These are phyloP conservation scores for Solanum chiquidenum DNA, from an alignment of 257 asterid species.

Conservation along the genomic window DNA sequence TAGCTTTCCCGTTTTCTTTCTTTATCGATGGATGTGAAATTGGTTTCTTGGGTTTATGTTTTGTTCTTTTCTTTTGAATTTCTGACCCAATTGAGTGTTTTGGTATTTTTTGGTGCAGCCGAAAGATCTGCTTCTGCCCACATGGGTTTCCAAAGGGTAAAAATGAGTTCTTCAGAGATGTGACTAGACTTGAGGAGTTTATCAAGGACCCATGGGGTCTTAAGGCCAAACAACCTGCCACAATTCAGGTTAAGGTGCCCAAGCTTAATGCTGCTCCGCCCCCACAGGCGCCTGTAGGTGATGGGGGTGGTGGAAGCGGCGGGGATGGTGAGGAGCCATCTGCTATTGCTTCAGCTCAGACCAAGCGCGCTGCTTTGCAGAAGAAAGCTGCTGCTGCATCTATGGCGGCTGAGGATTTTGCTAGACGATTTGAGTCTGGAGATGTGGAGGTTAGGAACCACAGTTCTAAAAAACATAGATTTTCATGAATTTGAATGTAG, in stretches of 20 bases:
- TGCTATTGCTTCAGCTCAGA: slow-evolving; percentile 55
- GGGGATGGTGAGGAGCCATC: slow-evolving; percentile 48
- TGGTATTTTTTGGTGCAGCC: slow-evolving; percentile 44
- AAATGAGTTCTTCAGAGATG: slow-evolving; percentile 54
- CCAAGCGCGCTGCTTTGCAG: slow-evolving; percentile 78
- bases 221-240: slow-evolving; percentile 55
- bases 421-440: slow-evolving; percentile 79
- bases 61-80: not conserved
- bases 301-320: slow-evolving; percentile 8
- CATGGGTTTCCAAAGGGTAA: slow-evolving; percentile 69
- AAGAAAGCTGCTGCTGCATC: slow-evolving; percentile 86
- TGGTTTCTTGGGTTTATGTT: not conserved
- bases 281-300: not conserved
- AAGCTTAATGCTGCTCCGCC: slow-evolving; percentile 44
- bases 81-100: slow-evolving; percentile 17
- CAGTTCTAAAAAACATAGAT: not conserved
- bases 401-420: slow-evolving; percentile 73
- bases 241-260: slow-evolving; percentile 85
- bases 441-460: slow-evolving; percentile 41
- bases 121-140: slow-evolving; percentile 74
- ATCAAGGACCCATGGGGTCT: slow-evolving; percentile 80
- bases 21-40: not conserved
- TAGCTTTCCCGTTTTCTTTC: not conserved
- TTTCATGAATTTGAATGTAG: not conserved
- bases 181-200: slow-evolving; percentile 62